Base-by-base conservation (phyloP, 768 basidiomycete species). In the Boletus vinaceobasis region DNA sequence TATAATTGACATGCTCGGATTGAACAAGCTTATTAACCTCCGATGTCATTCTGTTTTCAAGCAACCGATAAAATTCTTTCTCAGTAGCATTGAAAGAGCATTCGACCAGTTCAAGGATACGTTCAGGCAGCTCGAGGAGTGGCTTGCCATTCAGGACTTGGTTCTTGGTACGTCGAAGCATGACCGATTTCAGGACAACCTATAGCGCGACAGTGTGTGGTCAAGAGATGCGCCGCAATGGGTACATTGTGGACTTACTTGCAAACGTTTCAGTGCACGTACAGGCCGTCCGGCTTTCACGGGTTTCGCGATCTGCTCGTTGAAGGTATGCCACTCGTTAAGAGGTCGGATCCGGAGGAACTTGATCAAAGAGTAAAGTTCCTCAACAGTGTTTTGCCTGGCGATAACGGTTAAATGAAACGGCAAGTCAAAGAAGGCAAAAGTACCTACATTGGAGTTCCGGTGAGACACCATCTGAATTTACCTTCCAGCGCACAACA, bases 341-440 rank as follows among this genome's bases (percentile, higher is more conserved):
- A 95, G 75, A 0, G 94, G 96, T 59, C 82, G 84, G 60, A 93
- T 77, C 5, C 87, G 86, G 27, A 98, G 74, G 72, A 98, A 99
- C 55, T 90, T 87, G 63, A 98, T 79, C 33, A 98, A 76, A 4
- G 93, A 89, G 66, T 83, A 97, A 7, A 99, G 74, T 62, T 99
- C 97, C 44, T 88, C 85, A 17, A 98, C 88, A 46, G 77, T 87
- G 74, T 99, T 98, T 77, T 98, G 88, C 80, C 85, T 87, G 38
- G 43, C 29, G 19, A 26, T 45, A 4, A 44, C 9, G 3, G 11
- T 11, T 21, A 27, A 53, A 27, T 47, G 31, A 55, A 50, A 49
- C 63, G 6, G 6, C 4, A 4, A 21, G 19, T 21, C 35, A 14
- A 50, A 33, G 4, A 42, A 46, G 38, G 29, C 7, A 48, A 40